These are phyloP conservation scores for Dioscorea alata DNA, from an alignment of 106 monocot genomes.

Conservation along the genomic window DNA sequence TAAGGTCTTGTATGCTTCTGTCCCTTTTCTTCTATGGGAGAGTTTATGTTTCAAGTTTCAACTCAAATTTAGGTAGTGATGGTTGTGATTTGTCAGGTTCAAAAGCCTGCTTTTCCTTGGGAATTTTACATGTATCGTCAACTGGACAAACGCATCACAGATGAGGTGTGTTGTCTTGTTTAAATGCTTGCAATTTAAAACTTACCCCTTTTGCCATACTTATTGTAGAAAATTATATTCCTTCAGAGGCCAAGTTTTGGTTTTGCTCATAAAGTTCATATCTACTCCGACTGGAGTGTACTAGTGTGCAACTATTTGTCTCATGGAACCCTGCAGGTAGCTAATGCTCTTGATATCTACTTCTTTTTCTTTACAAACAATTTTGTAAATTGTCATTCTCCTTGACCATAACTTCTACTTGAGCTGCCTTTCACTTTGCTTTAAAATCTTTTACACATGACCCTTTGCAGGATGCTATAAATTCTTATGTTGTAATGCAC, in stretches of 20 bases:
- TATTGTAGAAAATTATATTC: background rate
- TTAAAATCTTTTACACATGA: too few species aligned
- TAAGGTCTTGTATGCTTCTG: conserved; percentile 37
- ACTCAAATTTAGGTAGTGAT: background rate
- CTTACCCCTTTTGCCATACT: background rate
- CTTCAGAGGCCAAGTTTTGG: conserved; percentile 90
- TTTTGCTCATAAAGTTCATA: conserved; percentile 59
- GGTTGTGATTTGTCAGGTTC: conserved; percentile 44
- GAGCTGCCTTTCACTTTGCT: background rate
- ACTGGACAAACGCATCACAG: conserved; percentile 64
- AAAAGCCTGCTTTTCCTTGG: conserved; percentile 84
- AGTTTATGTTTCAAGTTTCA: background rate
- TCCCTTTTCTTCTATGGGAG: background rate
- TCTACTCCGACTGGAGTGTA: conserved; percentile 77
- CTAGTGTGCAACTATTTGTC: conserved; percentile 69
- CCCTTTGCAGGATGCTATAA: conserved; percentile 80
- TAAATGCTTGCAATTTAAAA: background rate
- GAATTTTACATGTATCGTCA: conserved; percentile 94
- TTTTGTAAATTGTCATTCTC: too few species aligned
- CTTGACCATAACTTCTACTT: background rate
- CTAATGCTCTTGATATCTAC: too few species aligned
- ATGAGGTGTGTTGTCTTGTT: conserved; percentile 45
- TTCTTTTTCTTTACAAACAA: too few species aligned
- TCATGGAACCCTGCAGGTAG: conserved; percentile 92
- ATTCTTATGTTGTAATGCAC: conserved; percentile 59